Evolutionary conservation across 768 basidiomycete species (phyloP).

Genomic region (Lactarius hengduanensis): DNA sequence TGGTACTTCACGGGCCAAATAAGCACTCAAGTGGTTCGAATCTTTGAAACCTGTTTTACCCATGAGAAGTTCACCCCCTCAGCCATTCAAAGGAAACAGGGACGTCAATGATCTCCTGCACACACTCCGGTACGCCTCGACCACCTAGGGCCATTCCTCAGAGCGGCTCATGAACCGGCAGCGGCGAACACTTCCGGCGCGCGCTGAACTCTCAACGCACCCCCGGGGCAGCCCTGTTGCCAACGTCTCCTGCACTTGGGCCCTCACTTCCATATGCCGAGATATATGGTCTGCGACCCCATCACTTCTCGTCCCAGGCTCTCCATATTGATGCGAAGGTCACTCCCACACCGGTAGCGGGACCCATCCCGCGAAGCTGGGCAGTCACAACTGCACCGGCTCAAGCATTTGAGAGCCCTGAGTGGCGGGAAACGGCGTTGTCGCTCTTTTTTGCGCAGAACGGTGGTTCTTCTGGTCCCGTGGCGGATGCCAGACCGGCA

Average conservation of each 20-base stretch:
- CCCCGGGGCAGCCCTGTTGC: constrained; percentile 6
- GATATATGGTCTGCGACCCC: constrained; percentile 24
- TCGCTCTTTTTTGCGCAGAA: constrained; percentile 47
- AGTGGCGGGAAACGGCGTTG: constrained; percentile 58
- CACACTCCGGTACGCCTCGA: constrained; percentile 45
- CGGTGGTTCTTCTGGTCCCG: constrained; percentile 20
- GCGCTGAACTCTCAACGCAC: constrained; percentile 49
- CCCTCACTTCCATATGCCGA: constrained; percentile 26
- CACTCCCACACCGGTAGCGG: constrained; percentile 25
- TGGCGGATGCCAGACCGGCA: constrained; percentile 2
- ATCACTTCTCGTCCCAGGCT: constrained; percentile 9
- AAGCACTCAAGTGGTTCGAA: not conserved
- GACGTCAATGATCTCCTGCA: constrained; percentile 51
- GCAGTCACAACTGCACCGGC: constrained; percentile 35
- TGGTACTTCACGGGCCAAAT: not conserved
- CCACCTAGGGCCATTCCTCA: not conserved
- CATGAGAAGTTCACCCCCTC: constrained; percentile 9
- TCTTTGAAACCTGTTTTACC: not conserved
- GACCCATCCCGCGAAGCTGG: constrained; percentile 56
- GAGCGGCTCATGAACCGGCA: constrained; percentile 32
- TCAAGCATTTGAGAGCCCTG: constrained; percentile 35
- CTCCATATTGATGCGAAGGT: constrained; percentile 2
- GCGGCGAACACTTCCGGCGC: constrained; percentile 73
- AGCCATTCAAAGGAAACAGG: constrained; percentile 11
- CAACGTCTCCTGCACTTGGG: not conserved